Evolutionary conservation across 257 asterid genomes (phyloP), one percentile per base, ranked within the genome.

Genomic region (Capsicum chinense): DNA sequence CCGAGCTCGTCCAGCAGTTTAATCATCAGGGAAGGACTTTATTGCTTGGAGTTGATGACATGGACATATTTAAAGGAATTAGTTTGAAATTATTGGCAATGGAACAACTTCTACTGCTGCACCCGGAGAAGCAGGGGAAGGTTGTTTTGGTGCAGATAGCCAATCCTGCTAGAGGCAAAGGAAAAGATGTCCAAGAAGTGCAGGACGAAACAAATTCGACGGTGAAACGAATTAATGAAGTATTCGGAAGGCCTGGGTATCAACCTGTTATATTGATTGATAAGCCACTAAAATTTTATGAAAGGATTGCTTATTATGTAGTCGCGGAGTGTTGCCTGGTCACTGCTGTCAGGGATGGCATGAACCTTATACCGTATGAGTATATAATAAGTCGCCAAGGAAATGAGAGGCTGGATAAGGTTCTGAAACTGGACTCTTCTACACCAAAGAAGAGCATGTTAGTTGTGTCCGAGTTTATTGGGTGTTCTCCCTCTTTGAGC

Each of bases 311-410:
- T 4, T 94, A 94, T 83, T 94, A 94, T 35, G 94, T 93, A 0
- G 97, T 87, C 3, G 94, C 98, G 0, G 97, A 93, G 84, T 93
- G 98, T 82, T 93, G 98, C 86, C 86, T 94, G 90, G 98, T 94
- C 50, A 94, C 98, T 1, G 98, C 98, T 8, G 98, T 94, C 79
- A 89, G 98, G 87, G 98, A 94, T 33, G 98, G 98, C 50, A 94
- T 94, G 98, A 94, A 94, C 91, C 97, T 94, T 35, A 94, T 94
- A 59, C 98, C 98, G 0, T 94, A 94, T 9, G 98, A 93, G 86
- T 93, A 94, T 80, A 88, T 94, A 44, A 94, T 94, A 16, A 91
- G 95, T 64, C 86, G 98, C 33, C 98, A 94, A 83, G 97, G 97
- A 76, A 94, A 94, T 54, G 91, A 87, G 57, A 89, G 79, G 64